Evolutionary conservation across 306 rosid species (phyloP).

Genomic region (Dalbergia oliveri): DNA sequence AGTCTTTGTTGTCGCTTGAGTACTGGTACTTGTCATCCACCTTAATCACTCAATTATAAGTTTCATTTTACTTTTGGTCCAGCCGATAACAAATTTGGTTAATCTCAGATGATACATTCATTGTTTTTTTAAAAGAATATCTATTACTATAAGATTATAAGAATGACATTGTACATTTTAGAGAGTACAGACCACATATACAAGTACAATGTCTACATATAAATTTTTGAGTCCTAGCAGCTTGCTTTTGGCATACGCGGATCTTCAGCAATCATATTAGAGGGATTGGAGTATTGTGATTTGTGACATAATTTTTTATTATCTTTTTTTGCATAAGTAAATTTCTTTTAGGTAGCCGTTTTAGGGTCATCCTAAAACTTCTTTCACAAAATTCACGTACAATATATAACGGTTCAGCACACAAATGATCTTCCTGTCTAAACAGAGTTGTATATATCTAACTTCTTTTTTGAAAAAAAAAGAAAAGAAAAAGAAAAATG

Average conservation of each 20-base stretch:
- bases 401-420: not conserved
- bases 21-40: conserved; percentile 95
- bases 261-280: too few relatives aligned
- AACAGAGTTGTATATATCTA: not conserved
- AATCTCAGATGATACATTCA: not conserved
- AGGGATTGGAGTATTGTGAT: too few relatives aligned
- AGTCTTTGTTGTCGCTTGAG: conserved; percentile 71
- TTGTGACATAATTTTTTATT: not conserved
- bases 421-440: not conserved
- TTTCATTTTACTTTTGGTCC: too few relatives aligned
- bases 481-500: not conserved
- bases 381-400: not conserved
- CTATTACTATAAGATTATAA: too few relatives aligned
- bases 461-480: too few relatives aligned
- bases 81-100: not conserved
- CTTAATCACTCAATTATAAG: conserved; percentile 41
- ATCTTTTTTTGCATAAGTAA: not conserved
- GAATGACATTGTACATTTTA: too few relatives aligned
- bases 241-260: not conserved
- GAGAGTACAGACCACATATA: too few relatives aligned
- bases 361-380: not conserved
- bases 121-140: too few relatives aligned
- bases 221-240: not conserved
- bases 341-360: not conserved
- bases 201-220: too few relatives aligned